Evolutionary conservation across 2,329 filamentous ascomycete species (phyloP).

Genomic region (Fusarium mexicanum): DNA sequence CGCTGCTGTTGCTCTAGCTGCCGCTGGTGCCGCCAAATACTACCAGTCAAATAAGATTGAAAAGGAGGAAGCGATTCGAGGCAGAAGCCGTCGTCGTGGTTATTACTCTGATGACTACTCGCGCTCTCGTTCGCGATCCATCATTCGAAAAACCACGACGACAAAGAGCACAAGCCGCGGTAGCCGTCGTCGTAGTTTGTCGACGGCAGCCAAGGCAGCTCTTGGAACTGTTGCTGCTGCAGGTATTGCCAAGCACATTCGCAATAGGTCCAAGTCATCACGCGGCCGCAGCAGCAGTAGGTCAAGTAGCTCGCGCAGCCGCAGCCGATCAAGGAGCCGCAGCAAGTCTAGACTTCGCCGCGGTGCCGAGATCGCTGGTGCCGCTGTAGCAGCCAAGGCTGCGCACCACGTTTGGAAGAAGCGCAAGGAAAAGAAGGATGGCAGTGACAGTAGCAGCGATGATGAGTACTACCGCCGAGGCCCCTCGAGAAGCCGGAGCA

Average conservation of each 20-base stretch:
- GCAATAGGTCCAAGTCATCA: conserved; percentile 60
- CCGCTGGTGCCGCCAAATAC: conserved; percentile 73
- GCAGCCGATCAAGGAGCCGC: conserved; percentile 42
- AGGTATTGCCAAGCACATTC: conserved; percentile 66
- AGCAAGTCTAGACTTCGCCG: conserved; percentile 60
- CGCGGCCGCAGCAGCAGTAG: conserved; percentile 38
- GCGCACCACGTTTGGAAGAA: conserved; percentile 70
- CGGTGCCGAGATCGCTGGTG: conserved; percentile 69
- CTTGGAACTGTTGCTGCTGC: conserved; percentile 67
- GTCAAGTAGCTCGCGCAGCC: conserved; percentile 37
- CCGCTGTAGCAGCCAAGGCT: conserved; percentile 67
- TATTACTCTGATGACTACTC: conserved; percentile 56
- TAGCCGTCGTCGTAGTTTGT: conserved; percentile 58
- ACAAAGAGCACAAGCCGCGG: conserved; percentile 48
- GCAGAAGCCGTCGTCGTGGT: conserved; percentile 61
- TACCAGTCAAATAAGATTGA: conserved; percentile 68
- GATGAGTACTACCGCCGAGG: conserved; percentile 50
- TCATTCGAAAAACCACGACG: conserved; percentile 49
- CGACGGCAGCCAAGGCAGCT: conserved; percentile 64
- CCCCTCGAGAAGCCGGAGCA: conserved; percentile 50
- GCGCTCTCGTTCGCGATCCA: conserved; percentile 54
- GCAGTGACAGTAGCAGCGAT: conserved; percentile 47
- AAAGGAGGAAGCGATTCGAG: conserved; percentile 66
- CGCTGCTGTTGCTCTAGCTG: conserved; percentile 70
- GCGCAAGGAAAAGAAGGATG: conserved; percentile 68